Base-by-base conservation (phyloP, 176 grass and related monocot genomes). In the Paspalum notatum region DNA sequence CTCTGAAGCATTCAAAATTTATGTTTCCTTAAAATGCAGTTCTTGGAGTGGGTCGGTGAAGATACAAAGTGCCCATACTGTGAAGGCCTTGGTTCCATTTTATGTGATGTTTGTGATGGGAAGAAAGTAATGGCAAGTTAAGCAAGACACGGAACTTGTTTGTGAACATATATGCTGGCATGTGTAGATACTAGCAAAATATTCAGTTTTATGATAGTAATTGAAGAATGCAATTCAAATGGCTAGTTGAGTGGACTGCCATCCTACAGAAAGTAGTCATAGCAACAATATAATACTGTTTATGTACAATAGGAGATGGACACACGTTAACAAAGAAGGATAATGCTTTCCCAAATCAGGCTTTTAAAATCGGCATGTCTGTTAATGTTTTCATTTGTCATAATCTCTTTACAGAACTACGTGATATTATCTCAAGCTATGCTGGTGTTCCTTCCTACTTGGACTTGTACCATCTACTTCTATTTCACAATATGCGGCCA, bases 31-130 rank as follows among this genome's bases (percentile, higher is more conserved):
- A 9, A 83, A 73, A 75, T 90, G 74, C 79, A 98, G 96, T 98
- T 98, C 87, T 48, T 98, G 90, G 96, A 93, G 86, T 98, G 92
- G 96, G 51, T 95, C 12, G 92, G 81, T 45, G 92, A 98, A 95
- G 96, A 86, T 71, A 80, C 73, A 17, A 98, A 93, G 75, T 98
- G 96, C 51, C 57, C 92, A 68, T 98, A 98, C 51, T 98, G 96
- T 43, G 90, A 93, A 79, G 96, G 92, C 22, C 79, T 91, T 59
- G 92, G 96, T 64, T 90, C 90, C 9, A 85, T 83, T 4, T 54
- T 88, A 58, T 98, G 96, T 69, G 92, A 98, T 83, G 78, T 91
- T 38, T 98, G 92, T 86, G 74, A 93, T 63, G 92, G 95, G 24
- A 91, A 61, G 66, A 85, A 65, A 59, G 45, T 82, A 75, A 64